A percentile compares a stretch with the other conserved stretches of the same genome.
Conservation (phyloP, 192 early-diverging fungal genomes). For the Helicostylum pulchrum region DNA sequence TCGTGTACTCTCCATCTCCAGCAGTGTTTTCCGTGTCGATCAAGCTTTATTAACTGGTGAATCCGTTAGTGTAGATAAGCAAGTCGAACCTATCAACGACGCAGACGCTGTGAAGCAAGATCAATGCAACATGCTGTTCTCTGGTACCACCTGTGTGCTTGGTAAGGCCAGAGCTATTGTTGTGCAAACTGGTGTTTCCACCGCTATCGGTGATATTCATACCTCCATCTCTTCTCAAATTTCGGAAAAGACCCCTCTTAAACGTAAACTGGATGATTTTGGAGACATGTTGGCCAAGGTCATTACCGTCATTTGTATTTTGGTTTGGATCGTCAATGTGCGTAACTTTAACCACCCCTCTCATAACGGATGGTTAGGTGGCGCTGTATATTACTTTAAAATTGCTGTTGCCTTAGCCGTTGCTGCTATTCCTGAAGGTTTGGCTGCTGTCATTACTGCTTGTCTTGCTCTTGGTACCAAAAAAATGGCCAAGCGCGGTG, state of each 20-base stretch:
- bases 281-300: slow-evolving; percentile 84
- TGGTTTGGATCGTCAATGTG: slow-evolving; percentile 98
- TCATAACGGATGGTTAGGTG: slow-evolving; percentile 89
- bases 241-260: slow-evolving; percentile 92
- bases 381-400: slow-evolving; percentile 98
- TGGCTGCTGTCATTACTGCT: slow-evolving; percentile 97
- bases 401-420: slow-evolving; percentile 98
- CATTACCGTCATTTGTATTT: slow-evolving; percentile 83
- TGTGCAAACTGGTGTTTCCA: slow-evolving; percentile 78
- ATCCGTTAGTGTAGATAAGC: slow-evolving; percentile 87
- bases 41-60: slow-evolving; percentile 97
- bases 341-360: slow-evolving; percentile 91
- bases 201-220: slow-evolving; percentile 95
- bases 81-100: slow-evolving; percentile 58
- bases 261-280: slow-evolving; percentile 95
- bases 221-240: slow-evolving; percentile 78
- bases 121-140: slow-evolving; percentile 95
- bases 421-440: slow-evolving; percentile 97
- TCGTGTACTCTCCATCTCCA: slow-evolving; percentile 75
- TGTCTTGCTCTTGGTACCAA: slow-evolving; percentile 96
- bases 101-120: slow-evolving; percentile 89
- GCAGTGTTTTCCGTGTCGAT: slow-evolving; percentile 88
- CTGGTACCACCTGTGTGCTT: slow-evolving; percentile 90
- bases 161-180: slow-evolving; percentile 90
- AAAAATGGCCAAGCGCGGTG: slow-evolving; percentile 94